A percentile compares a stretch with the other conserved stretches of the same genome.
phyloP scores from a whole-genome alignment of 768 basidiomycete genomes.

The Suillus americanus region DNA sequence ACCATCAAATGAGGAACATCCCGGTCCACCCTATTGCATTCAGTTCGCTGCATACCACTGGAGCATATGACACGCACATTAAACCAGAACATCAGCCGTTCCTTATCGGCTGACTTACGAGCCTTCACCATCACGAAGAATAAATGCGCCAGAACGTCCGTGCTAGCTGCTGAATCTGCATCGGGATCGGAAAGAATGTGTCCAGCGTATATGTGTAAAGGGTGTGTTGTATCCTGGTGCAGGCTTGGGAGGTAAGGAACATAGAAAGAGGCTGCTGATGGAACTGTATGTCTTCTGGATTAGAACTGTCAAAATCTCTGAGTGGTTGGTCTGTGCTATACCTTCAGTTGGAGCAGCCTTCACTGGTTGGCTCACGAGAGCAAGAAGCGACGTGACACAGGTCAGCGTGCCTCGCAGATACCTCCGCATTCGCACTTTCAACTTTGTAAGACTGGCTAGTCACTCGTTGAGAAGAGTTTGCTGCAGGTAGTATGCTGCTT shows the following conservation, averaged over 20 bases:
- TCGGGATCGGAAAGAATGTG: constrained; percentile 81
- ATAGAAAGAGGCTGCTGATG: constrained; percentile 83
- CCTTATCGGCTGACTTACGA: constrained; percentile 82
- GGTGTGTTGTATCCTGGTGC: constrained; percentile 65
- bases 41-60: not conserved
- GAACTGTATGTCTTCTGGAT: constrained; percentile 42
- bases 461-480: not conserved
- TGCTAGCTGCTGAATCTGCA: constrained; percentile 44
- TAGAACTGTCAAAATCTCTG: constrained; percentile 1
- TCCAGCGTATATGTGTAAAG: constrained; percentile 81
- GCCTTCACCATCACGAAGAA: constrained; percentile 92
- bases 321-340: not conserved
- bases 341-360: constrained; percentile 4
- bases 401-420: not conserved
- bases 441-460: not conserved
- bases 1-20: constrained; percentile 96
- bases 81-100: constrained; percentile 94
- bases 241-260: constrained; percentile 75
- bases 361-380: not conserved
- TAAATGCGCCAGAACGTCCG: constrained; percentile 72
- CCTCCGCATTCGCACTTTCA: not conserved
- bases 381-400: not conserved
- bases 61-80: constrained; percentile 56
- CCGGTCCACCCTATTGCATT: constrained; percentile 78
- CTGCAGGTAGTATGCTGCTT: not conserved